A percentile compares a stretch with the other conserved stretches of the same genome.
These are phyloP conservation scores for Pseudotsuga menziesii DNA, from an alignment of 75 land plant species.

Conservation along the genomic window DNA sequence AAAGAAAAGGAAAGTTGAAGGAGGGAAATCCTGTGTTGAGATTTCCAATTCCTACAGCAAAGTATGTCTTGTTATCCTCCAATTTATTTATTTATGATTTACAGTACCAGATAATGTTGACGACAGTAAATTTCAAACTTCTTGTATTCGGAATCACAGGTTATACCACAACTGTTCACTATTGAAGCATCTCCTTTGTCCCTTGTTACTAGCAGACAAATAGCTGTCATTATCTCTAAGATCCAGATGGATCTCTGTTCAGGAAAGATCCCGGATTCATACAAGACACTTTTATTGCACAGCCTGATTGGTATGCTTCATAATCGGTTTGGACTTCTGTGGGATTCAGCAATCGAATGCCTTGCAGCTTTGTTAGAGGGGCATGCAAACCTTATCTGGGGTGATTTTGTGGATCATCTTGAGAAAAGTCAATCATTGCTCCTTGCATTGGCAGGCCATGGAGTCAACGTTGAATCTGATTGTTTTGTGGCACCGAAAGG, in stretches of 20 bases:
- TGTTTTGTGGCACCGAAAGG: not conserved
- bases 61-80: not conserved
- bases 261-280: conserved; percentile 40
- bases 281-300: conserved; percentile 42
- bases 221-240: conserved; percentile 38
- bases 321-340: conserved; percentile 61
- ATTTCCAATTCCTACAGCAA: not conserved
- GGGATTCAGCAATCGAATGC: conserved; percentile 65
- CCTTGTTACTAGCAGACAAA: conserved; percentile 50
- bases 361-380: conserved; percentile 44
- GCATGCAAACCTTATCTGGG: conserved; percentile 38
- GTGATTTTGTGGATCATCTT: conserved; percentile 35
- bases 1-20: conserved; percentile 4
- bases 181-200: conserved; percentile 61
- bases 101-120: conserved; percentile 10
- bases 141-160: conserved; percentile 32
- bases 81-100: too few relatives aligned
- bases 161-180: conserved; percentile 47
- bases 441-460: conserved; percentile 9
- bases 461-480: not conserved
- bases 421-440: conserved; percentile 26
- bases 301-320: conserved; percentile 71
- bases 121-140: not conserved
- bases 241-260: conserved; percentile 50
- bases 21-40: not conserved